Evolutionary conservation across 257 asterid species (phyloP), one percentile per base, ranked within the genome.

Genomic region (Fraxinus excelsior): DNA sequence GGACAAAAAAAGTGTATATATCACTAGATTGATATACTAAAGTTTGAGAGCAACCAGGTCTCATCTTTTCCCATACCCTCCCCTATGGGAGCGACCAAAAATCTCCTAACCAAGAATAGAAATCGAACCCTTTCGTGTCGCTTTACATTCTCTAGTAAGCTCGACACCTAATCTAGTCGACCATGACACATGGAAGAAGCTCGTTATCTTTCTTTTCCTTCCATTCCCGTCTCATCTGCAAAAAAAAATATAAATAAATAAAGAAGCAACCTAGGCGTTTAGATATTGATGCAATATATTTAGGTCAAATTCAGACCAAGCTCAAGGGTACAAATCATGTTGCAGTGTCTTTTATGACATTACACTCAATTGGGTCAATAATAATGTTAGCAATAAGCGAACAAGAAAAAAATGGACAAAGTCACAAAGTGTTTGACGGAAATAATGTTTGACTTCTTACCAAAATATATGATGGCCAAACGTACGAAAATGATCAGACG

Each of bases 281-380:
- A 49, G 58, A 49, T 51, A 51, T 51, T 18, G 60, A 8, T 60
- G 67, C 29, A 60, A 60, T 25, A 23, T 60, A 9, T 23, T 60
- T 5, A 60, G 67, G 67, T 60, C 67, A 60, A 60, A 60, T 23
- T 23, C 28, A 60, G 67, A 60, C 67, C 67, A 60, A 58, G 67
- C 67, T 60, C 31, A 60, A 60, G 14, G 67, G 67, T 60, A 60
- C 67, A 60, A 58, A 21, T 16, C 67, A 60, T 60, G 67, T 60
- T 60, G 67, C 12, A 60, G 14, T 23, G 67, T 60, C 31, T 60
- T 9, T 23, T 60, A 60, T 60, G 67, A 60, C 67, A 60, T 19
- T 4, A 42, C 18, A 42, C 51, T 42, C 18, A 18, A 1, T 53
- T 18, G 64, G 64, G 28, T 53, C 31, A 60, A 25, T 60, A 60